These are phyloP conservation scores for Phytophthora aleatoria DNA, from an alignment of 352 stramenopile species.

Conservation along the genomic window DNA sequence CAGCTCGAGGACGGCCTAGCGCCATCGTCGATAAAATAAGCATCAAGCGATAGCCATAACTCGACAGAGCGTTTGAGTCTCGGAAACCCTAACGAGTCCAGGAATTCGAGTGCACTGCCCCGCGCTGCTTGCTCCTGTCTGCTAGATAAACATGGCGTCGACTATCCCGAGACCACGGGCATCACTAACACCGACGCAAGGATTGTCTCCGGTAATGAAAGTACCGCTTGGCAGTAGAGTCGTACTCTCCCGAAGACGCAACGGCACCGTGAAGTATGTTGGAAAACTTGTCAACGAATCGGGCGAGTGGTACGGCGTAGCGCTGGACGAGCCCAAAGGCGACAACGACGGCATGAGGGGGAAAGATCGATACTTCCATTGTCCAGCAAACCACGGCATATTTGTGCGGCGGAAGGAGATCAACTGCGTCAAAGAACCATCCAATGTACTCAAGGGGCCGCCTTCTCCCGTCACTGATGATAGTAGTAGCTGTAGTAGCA, in stretches of 20 bases:
- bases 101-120: constrained; percentile 1
- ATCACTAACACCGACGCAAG: constrained; percentile 22
- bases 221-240: constrained; percentile 62
- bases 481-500: constrained; percentile 42
- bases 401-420: constrained; percentile 76
- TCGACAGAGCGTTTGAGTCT: constrained; percentile 20
- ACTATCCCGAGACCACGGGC: constrained; percentile 38
- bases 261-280: constrained; percentile 62
- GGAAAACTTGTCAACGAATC: constrained; percentile 59
- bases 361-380: constrained; percentile 63
- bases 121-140: background rate
- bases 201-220: constrained; percentile 39
- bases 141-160: constrained; percentile 26
- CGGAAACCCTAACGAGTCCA: background rate
- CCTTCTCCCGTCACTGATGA: constrained; percentile 59
- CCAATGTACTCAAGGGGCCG: constrained; percentile 40
- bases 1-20: constrained; percentile 19
- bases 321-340: constrained; percentile 66
- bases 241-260: constrained; percentile 58
- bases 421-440: constrained; percentile 53
- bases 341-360: constrained; percentile 53
- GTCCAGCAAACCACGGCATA: constrained; percentile 50
- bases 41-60: constrained; percentile 7
- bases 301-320: constrained; percentile 74
- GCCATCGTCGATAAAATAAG: constrained; percentile 19